A percentile compares a stretch with the other conserved stretches of the same genome.
Evolutionary conservation across 106 monocot genomes (phyloP).

Genomic region (Triglochin maritima): DNA sequence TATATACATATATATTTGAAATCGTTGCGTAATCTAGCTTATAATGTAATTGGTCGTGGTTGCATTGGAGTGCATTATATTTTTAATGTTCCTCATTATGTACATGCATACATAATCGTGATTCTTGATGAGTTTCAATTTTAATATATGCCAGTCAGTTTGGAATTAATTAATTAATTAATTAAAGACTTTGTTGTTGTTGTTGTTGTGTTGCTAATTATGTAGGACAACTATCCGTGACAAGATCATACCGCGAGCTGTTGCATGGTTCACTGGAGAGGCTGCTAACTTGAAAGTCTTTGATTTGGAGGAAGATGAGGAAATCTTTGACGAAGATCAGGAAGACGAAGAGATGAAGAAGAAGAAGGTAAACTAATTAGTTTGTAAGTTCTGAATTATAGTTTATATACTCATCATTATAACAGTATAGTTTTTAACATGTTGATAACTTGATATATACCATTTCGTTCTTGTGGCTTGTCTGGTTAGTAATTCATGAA

Average conservation of each 20-base stretch:
- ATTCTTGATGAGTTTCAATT: background rate
- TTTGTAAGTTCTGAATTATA: no score
- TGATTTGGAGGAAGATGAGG: slow-evolving; percentile 10
- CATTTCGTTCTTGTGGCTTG: no score
- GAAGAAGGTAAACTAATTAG: no score
- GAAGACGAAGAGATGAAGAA: slow-evolving; percentile 12
- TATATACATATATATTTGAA: background rate
- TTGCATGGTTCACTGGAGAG: slow-evolving; percentile 29
- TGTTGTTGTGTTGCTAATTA: background rate
- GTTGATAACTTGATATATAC: no score
- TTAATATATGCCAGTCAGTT: background rate
- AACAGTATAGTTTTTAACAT: no score
- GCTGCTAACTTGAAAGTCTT: slow-evolving; percentile 16
- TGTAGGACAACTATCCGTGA: slow-evolving; percentile 23
- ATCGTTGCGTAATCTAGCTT: no score
- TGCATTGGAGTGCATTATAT: background rate
- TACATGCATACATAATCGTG: background rate
- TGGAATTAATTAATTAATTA: background rate
- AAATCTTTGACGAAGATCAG: slow-evolving; percentile 7
- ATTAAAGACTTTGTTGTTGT: background rate
- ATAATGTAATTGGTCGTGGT: background rate
- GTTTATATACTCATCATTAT: no score
- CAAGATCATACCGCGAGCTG: slow-evolving; percentile 28
- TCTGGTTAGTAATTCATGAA: no score
- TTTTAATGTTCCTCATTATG: background rate